Evolutionary conservation across 345 rosid species (phyloP), one percentile per base, ranked within the genome.

Genomic region (Theobroma cacao): DNA sequence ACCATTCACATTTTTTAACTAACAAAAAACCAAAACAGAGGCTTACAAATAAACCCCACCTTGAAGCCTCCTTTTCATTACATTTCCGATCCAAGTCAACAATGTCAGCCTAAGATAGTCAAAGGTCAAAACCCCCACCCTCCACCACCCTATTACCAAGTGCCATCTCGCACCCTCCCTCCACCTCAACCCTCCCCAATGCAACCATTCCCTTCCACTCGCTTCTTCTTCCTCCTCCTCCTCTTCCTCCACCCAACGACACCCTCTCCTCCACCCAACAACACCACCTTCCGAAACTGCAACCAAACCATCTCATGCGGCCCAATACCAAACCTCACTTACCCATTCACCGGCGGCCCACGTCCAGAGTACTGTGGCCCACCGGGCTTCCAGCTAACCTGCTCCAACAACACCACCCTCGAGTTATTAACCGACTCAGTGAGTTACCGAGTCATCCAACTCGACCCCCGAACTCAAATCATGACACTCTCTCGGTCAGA

Each of bases 361-460:
- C 87, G 86, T n/a, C 92, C 92, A 12, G 9, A 74, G 72, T 22
- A 80, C 83, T 86, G 89, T 79, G 87, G 87, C 74, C 83, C 77
- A 0, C 92, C 88, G 3, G 84, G 75, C 17, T 84, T 85, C 83
- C 79, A 26, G 36, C 88, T 88, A 50, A 38, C 65, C 31, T 82
- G 92, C 79, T 13, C 2, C 0, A 47, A 59, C n/a, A 68, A 71
- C 36, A 13, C 43, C 18, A 36, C 40, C 22, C 47, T 85, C 24
- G 7, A 61, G 36, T 63, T 87, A 30, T 62, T 58, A 22, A 10
- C 58, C 14, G 70, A 75, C 8, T 78, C 83, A 0, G 61, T 85
- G 24, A 40, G 20, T 59, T 87, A 80, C 81, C 75, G 55, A 7
- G 82, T 87, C 62, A 67, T 60, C 18, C 59, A 40, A 2, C 70